Evolutionary conservation across 805 yeast genomes (phyloP).

Genomic region (Candida yuanshanica): DNA sequence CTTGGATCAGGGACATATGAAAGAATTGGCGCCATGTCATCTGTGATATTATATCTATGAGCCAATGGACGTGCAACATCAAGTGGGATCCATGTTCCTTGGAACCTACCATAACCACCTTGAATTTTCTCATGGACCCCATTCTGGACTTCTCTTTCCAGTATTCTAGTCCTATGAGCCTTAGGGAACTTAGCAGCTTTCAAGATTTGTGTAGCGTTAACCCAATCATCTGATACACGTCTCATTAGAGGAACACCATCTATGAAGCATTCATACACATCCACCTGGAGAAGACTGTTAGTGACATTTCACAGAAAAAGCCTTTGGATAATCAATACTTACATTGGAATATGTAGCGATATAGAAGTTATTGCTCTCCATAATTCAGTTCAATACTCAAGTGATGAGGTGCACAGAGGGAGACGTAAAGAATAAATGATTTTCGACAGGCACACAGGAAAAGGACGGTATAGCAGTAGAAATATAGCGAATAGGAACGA

Average conservation of each 20-base stretch:
- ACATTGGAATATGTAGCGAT: conserved; percentile 25
- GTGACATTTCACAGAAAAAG: no score
- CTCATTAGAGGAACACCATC: conserved; percentile 54
- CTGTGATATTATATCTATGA: conserved; percentile 43
- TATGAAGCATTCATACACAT: conserved; percentile 25
- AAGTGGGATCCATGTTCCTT: conserved; percentile 83
- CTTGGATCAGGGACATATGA: conserved; percentile 45
- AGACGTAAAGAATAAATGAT: neutral
- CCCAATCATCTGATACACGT: conserved; percentile 88
- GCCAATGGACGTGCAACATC: conserved; percentile 57
- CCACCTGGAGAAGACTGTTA: conserved; percentile 15
- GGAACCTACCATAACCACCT: conserved; percentile 82
- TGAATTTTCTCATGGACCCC: conserved; percentile 71
- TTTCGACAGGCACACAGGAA: no score
- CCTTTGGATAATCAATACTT: no score
- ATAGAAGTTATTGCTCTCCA: conserved; percentile 8
- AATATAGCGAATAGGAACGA: no score
- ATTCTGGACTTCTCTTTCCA: conserved; percentile 69
- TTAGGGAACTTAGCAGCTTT: conserved; percentile 76
- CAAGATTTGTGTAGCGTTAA: conserved; percentile 78
- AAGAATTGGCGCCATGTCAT: conserved; percentile 46
- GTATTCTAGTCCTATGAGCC: conserved; percentile 69
- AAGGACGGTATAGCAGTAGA: no score
- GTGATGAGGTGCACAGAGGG: neutral
- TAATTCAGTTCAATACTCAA: neutral